Evolutionary conservation across 768 basidiomycete species (phyloP).

Genomic region (Sporobolomyces pararoseus): DNA sequence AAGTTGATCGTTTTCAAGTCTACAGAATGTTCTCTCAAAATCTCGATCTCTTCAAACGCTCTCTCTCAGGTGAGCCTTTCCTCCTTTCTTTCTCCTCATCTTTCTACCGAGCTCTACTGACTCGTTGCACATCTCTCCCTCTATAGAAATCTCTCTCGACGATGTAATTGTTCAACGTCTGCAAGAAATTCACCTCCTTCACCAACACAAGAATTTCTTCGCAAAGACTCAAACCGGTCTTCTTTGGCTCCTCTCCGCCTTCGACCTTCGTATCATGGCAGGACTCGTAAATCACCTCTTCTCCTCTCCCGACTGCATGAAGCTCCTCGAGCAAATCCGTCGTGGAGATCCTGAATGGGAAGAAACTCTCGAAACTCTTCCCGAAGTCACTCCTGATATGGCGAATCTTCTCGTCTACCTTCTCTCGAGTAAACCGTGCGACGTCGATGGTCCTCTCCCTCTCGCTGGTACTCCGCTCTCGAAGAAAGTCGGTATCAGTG

Average conservation of each 20-base stretch:
- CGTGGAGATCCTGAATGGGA: neutral
- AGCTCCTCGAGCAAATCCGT: neutral
- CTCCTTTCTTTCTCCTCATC: too few relatives aligned
- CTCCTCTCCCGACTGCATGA: neutral
- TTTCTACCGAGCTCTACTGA: neutral
- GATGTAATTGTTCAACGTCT: neutral
- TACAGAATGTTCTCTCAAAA: too few relatives aligned
- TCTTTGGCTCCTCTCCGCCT: neutral
- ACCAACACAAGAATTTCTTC: neutral
- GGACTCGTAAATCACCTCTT: neutral
- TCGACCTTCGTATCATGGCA: neutral
- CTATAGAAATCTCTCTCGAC: constrained; percentile 6
- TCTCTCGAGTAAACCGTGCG: neutral
- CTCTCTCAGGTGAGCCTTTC: neutral
- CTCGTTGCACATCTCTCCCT: neutral
- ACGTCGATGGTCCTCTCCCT: constrained; percentile 1
- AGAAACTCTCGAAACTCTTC: neutral
- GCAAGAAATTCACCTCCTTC: neutral
- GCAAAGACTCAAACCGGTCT: neutral
- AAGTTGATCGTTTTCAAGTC: too few relatives aligned
- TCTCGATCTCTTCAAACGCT: neutral
- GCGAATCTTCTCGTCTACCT: neutral
- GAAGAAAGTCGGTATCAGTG: neutral
- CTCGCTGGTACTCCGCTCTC: neutral
- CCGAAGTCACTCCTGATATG: neutral